Evolutionary conservation across 2,329 filamentous ascomycete genomes (phyloP), one percentile per base, ranked within the genome.

Genomic region (Colletotrichum gloeosporioides): DNA sequence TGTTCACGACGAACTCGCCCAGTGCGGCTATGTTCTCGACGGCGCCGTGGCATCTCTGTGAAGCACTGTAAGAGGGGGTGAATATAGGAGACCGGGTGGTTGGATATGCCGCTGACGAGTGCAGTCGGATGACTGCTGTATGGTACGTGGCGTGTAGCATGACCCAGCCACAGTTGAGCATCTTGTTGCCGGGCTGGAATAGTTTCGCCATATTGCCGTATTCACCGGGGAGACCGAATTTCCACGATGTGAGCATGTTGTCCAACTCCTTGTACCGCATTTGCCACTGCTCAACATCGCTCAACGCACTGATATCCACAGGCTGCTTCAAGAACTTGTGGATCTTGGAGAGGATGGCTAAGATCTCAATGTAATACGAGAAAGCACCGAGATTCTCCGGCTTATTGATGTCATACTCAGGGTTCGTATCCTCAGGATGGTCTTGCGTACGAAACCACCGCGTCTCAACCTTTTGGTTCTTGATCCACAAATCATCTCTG

Each of bases 61-160:
- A 94, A 34, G 96, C 96, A 80, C 93, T 95, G 83, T 95, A 98
- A 0, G 95, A 98, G 0, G 96, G 95, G 0, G 95, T 96, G 86
- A 98, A 98, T 69, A 98, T 96, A 15, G 94, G 93, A 2, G 95
- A 98, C 36, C 95, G 91, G 5, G 95, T 97, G 6, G 95, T 98
- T 5, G 96, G 96, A 83, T 98, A 98, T 3, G 96, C 96, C 8
- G 96, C 95, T 2, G 95, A 98, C 0, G 96, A 98, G 86, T 98
- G 96, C 29, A 98, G 89, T 44, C 96, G 93, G 79, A 98, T 98
- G 10, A 98, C 93, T 62, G 96, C 94, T 1, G 95, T 98, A 84
- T 98, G 95, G 81, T 96, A 98, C 1, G 95, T 96, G 6, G 95
- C 94, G 82, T 98, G 96, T 34, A 98, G 88, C 93, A 98, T 98